Evolutionary conservation across 1,284 basidiomycete genomes (phyloP), one percentile per base, ranked within the genome.

Genomic region (Pascua sp.): DNA sequence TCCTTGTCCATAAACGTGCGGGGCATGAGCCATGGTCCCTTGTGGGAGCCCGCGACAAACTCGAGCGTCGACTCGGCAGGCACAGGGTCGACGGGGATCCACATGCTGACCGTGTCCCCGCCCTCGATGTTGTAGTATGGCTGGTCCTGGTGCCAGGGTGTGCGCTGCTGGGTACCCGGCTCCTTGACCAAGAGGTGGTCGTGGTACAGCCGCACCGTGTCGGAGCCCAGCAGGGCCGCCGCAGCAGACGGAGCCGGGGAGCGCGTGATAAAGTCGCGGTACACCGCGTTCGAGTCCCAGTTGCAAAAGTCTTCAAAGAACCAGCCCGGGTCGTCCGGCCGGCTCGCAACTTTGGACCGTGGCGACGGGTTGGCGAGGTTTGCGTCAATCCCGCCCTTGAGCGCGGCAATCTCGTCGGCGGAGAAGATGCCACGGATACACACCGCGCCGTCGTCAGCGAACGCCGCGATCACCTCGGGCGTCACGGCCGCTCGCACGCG

Each of bases 301-400:
- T 57, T 61, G 48, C 60, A 61, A 38, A 61, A 61, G 53, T 61
- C 60, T 40, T 61, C 60, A 40, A 61, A 61, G 51, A 61, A 61
- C 60, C 60, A 61, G 0, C 60, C 60, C 0, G 60, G 60, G 51
- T 61, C 60, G 1, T 50, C 45, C 2, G 60, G 48, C 8, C 50
- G 45, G 12, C 36, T 42, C 2, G 60, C 60, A 15, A 61, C 56
- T 11, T 61, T 61, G 42, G 47, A 41, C 0, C 60, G 53, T 1
- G 15, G 15, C 15, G 39, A 43, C 0, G 60, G 60, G 0, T 13
- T 2, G 3, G 60, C 47, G 40, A 61, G 18, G 56, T 61, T 61
- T 0, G 37, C n/a, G 38, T 58, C 60, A 16, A 61, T 58, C 16
- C 60, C 56, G 2, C 4, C 38, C 11, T 51, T 55, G 37, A 61